phyloP scores from a whole-genome alignment of 768 basidiomycete genomes.

The Russula abietina region DNA sequence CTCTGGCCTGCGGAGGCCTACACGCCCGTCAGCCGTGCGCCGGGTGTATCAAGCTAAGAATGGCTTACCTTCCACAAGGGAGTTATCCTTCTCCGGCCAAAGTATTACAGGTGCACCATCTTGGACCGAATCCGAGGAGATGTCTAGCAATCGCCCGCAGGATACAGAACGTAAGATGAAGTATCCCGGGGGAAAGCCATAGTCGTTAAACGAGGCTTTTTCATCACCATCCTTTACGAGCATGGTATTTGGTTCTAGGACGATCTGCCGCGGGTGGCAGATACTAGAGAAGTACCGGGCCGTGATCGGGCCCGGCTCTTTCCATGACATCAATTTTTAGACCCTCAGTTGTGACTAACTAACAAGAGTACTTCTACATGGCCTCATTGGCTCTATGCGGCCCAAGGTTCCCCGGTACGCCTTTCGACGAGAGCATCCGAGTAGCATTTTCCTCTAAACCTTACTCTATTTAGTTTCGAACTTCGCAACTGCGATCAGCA shows the following conservation, averaged over 20 bases:
- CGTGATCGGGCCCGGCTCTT: too few species aligned
- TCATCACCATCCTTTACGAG: conserved; percentile 5
- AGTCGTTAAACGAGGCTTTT: conserved; percentile 12
- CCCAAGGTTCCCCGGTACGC: conserved; percentile 52
- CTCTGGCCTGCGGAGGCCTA: conserved; percentile 61
- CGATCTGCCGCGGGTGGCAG: too few species aligned
- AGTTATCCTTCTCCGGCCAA: conserved; percentile 68
- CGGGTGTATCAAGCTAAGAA: neutral
- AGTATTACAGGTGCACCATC: conserved; percentile 61
- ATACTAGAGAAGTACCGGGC: too few species aligned
- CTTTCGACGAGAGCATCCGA: conserved; percentile 1
- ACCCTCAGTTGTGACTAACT: neutral
- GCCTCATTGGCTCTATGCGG: conserved; percentile 39
- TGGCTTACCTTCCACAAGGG: conserved; percentile 64
- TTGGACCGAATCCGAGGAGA: conserved; percentile 44
- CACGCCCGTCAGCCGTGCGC: neutral
- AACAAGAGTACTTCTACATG: too few species aligned
- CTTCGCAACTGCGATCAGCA: conserved; percentile 49
- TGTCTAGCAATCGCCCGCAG: conserved; percentile 51
- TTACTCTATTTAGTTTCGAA: conserved; percentile 46
- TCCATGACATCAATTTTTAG: too few species aligned
- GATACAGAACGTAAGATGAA: conserved; percentile 56
- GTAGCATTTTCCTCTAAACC: neutral
- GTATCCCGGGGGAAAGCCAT: conserved; percentile 44
- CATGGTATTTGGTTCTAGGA: conserved; percentile 3